Base-by-base conservation (phyloP, 2,329 filamentous ascomycete genomes). In the Xenosphaeropsis pyriputrescens region DNA sequence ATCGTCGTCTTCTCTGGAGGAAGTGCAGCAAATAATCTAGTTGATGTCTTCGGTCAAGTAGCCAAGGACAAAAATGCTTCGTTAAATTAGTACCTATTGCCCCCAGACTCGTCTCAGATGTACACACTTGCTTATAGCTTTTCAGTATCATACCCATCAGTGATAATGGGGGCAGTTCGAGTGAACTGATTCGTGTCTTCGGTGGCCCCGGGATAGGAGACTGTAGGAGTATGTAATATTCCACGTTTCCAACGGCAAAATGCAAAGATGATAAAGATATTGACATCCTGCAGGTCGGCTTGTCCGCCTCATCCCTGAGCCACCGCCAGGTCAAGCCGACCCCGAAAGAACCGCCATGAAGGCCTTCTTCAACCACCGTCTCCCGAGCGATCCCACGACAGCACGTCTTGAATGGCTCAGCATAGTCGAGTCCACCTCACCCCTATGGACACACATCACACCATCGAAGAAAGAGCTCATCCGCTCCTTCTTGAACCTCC, bases 131-230 rank as follows among this genome's bases (percentile, higher is more conserved):
- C 61, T 93, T 32, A 85, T 75, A 59, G 93, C 93, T 32, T 6
- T 37, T 17, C 36, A 56, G 53, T 57, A 76, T 95, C 41, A 93
- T 96, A 37, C 89, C 89, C 29, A 94, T 95, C 55, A 91, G 83
- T 46, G 89, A 96, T 61, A 96, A 96, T 59, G 89, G 89, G 35
- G 89, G 89, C 30, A 93, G 84, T 49, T 93, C 86, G 2, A 93
- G 85, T 33, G 89, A 96, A 62, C 65, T 95, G 50, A 93, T 95
- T 47, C 73, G 91, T 29, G 86, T 96, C 29, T 91, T 96, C 60
- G 91, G 89, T 12, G 91, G 91, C 1, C 89, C 89, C 46, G 89
- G 89, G 2, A 68, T 86, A 51, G 82, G 82, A 39, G 82, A 88
- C 60, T 72, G 86, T 18, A 67, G 82, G 54, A 84, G 79, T 81